phyloP scores from a whole-genome alignment of 176 grass and related monocot species.

The Carex scoparia region DNA sequence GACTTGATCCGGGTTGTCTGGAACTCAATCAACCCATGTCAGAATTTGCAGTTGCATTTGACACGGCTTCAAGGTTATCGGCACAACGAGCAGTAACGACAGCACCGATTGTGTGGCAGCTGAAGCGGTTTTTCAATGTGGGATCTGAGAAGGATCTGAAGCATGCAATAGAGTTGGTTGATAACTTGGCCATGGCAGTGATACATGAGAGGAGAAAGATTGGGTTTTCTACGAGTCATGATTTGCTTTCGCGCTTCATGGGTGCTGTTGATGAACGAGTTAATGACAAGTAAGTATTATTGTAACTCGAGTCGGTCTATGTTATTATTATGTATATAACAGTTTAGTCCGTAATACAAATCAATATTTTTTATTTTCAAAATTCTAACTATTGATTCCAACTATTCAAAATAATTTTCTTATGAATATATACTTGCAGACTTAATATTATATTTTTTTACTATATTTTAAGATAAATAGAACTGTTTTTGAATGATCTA shows the following conservation, averaged over 20 bases:
- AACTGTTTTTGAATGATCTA: no score
- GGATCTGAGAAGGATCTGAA: constrained; percentile 63
- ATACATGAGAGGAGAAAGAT: constrained; percentile 53
- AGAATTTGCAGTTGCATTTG: constrained; percentile 53
- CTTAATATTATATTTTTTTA: no score
- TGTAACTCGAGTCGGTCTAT: no score
- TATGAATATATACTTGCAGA: no score
- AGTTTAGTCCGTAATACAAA: no score
- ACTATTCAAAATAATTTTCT: no score
- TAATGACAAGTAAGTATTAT: constrained; percentile 28
- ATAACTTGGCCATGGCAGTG: constrained; percentile 43
- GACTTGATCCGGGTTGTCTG: constrained; percentile 57
- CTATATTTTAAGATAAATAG: no score
- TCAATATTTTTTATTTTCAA: no score
- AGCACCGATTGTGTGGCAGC: constrained; percentile 49
- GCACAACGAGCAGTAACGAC: constrained; percentile 33
- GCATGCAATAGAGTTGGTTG: constrained; percentile 36
- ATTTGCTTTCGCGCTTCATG: constrained; percentile 84
- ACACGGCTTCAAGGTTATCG: constrained; percentile 43
- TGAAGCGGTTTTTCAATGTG: constrained; percentile 52
- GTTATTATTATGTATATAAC: no score
- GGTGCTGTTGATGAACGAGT: neutral
- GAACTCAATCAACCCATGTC: constrained; percentile 39
- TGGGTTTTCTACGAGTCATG: constrained; percentile 36
- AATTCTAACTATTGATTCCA: no score